phyloP scores from a whole-genome alignment of 495 filamentous ascomycete species.

The Talaromyces stipitatus region DNA sequence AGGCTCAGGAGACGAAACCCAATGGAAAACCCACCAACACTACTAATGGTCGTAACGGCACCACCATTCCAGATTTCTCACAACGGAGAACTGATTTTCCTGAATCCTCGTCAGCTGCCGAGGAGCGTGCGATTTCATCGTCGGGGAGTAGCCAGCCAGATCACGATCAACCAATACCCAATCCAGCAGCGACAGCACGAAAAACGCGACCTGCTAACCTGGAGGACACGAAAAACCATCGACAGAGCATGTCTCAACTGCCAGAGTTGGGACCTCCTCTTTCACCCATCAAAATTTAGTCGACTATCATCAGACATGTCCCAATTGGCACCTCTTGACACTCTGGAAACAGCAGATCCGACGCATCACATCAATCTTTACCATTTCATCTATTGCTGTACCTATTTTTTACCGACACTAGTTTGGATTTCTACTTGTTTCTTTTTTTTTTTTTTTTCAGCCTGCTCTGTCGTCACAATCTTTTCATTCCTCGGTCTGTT shows the following conservation, averaged over 20 bases:
- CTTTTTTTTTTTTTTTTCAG: background rate
- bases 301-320: background rate
- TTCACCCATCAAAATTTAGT: slow-evolving; percentile 54
- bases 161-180: background rate
- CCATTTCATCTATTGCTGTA: slow-evolving; percentile 2
- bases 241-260: slow-evolving; percentile 36
- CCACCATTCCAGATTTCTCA: slow-evolving; percentile 6
- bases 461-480: background rate
- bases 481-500: background rate
- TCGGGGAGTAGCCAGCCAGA: slow-evolving; percentile 53
- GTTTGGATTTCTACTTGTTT: background rate
- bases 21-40: background rate
- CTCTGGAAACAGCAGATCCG: background rate
- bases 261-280: slow-evolving; percentile 68
- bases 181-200: slow-evolving; percentile 5
- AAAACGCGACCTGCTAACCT: slow-evolving; percentile 34
- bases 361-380: background rate
- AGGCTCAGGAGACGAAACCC: slow-evolving; percentile 12
- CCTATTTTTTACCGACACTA: background rate
- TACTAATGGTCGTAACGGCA: slow-evolving; percentile 9
- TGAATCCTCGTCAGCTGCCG: slow-evolving; percentile 10
- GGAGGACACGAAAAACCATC: slow-evolving; percentile 22
- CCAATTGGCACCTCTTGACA: too few relatives aligned
- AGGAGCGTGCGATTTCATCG: slow-evolving; percentile 58
- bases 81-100: background rate